Conservation (phyloP, 129 eudicot genomes). For the Chrysanthemum makinoi region DNA sequence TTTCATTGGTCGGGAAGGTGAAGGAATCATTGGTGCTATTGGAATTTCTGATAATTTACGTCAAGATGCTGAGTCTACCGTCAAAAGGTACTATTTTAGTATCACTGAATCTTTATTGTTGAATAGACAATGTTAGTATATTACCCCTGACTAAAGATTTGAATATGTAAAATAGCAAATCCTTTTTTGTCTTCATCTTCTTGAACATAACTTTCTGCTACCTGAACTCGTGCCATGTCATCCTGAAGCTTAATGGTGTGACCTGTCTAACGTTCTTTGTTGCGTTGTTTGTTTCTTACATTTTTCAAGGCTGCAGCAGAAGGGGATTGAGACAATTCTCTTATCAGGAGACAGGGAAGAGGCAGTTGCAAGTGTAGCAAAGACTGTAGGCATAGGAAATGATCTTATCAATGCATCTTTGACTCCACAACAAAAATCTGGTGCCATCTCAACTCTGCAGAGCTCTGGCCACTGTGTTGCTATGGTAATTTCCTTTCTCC, state of each 20-base stretch:
- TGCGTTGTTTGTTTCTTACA: slow-evolving; percentile 1
- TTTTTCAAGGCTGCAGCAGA: slow-evolving; percentile 58
- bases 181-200: not conserved
- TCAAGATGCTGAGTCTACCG: slow-evolving; percentile 76
- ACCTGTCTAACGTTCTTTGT: slow-evolving; percentile 20
- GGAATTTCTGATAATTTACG: slow-evolving; percentile 86
- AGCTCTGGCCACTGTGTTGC: slow-evolving; percentile 78
- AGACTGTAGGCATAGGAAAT: slow-evolving; percentile 59
- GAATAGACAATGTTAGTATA: not conserved
- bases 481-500: slow-evolving; percentile 51
- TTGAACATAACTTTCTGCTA: not conserved
- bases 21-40: slow-evolving; percentile 90
- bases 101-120: not conserved
- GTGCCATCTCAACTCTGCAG: slow-evolving; percentile 63
- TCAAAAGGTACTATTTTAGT: slow-evolving; percentile 50
- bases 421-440: slow-evolving; percentile 88
- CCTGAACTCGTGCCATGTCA: not conserved
- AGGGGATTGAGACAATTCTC: slow-evolving; percentile 64
- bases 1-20: slow-evolving; percentile 87
- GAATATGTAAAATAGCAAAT: not conserved
- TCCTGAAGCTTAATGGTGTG: not conserved
- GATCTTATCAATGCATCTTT: slow-evolving; percentile 68
- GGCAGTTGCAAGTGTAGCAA: slow-evolving; percentile 97
- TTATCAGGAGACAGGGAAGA: slow-evolving; percentile 99
- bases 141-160: not conserved